Evolutionary conservation across 2,329 filamentous ascomycete genomes (phyloP), one percentile per base, ranked within the genome.

Genomic region (Colletotrichum spinosum): DNA sequence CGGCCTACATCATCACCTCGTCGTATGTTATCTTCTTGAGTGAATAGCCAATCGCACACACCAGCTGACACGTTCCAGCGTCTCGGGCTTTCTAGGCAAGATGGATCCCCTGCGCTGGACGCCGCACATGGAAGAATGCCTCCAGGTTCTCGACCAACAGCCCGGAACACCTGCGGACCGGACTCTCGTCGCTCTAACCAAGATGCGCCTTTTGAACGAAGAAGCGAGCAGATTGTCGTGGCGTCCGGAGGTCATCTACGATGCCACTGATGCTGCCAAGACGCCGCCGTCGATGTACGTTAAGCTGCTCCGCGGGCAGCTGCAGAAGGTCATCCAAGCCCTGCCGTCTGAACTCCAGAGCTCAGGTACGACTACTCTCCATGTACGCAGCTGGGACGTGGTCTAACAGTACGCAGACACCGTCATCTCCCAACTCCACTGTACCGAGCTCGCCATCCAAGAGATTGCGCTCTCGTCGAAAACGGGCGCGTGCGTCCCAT

Each of bases 41-140:
- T 9, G 5, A 25, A 4, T 15, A 6, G 8, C 35, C 49, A 33
- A 9, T 39, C 10, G 34, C 7, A n/a, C 11, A 13, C 8, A 10
- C 10, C n/a, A n/a, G 2, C 42, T 64, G 12, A 63, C 61, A 37
- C 34, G 6, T 33, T n/a, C 5, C 25, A 50, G 41, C 10, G 12
- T 57, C 39, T 13, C 39, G 12, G 45, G 34, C 17, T 69, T 67
- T 44, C 45, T 82, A 12, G 76, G 76, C 38, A 78, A 78, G 34
- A 73, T 79, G 52, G 80, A 85, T 51, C 69, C 79, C 6, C 73
- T 88, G 60, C 78, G 76, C 4, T 89, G 86, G 86, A 86, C 81
- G 1, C 69, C 81, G 2, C 80, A 86, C 49, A 79, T 88, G 75
- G 85, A 87, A n/a, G 84, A 87, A 44, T 84, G 81, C 48, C 75